Base-by-base conservation (phyloP, 805 yeast species). In the Candida golubevii region DNA sequence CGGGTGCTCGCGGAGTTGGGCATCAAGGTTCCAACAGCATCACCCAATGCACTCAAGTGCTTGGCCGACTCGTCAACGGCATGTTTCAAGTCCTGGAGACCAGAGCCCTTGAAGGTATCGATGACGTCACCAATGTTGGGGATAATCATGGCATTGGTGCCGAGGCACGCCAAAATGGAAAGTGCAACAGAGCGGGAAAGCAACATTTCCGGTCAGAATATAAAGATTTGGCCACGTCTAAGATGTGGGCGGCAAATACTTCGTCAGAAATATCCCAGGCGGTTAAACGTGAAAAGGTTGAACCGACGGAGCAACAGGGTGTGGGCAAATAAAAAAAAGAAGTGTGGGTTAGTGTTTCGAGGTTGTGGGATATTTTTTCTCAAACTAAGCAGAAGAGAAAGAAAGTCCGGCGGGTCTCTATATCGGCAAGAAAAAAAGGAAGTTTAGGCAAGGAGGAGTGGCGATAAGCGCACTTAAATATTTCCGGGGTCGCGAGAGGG, bases 141-240 rank as follows among this genome's bases (percentile, higher is more conserved):
- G 51, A 84, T 79, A 47, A 83, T 83, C 59, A 83, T 69, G 35
- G 65, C 75, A 46, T 70, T 62, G 39, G 62, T 72, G 41, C 72
- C 71, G 46, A 70, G 51, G 45, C 72, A 49, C 39, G 69, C 65
- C 56, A 71, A 62, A 48, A 71, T 70, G 47, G 75, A 60, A 50
- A 71, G 58, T 13, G 75, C 75, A 42, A 69, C 66, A 26, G 75
- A 60, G 50, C 60, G 68, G 34, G 72, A 56, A 54, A 71, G 65
- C 57, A 63, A 63, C 74, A 70, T 69, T 10, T 15, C 23, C 23
- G 23, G 23, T 18, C 23, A 18, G 5, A 18, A 18, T 18, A 18
- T 18, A 18, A 18, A 18, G 23, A 18, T 18, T 18, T 18, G 23
- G 23, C 23, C 23, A 18, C 23, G 23, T 18, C 23, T 18, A 18